Base-by-base conservation (phyloP, 495 filamentous ascomycete genomes). In the Penicillium lagena region DNA sequence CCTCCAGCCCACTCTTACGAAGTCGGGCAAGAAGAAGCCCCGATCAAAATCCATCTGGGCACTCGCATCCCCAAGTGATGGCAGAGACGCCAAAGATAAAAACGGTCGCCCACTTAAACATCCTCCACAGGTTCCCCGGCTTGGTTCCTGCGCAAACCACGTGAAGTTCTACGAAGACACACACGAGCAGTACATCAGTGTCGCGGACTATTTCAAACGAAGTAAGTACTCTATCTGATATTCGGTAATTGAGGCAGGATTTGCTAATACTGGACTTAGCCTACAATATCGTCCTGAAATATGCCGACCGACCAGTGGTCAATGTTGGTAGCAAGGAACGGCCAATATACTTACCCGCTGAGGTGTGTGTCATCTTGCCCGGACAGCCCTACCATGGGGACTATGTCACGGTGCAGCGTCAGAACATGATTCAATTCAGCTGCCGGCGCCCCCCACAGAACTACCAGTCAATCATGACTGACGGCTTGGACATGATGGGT, bases 351-450 rank as follows among this genome's bases (percentile, higher is more conserved):
- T 50, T 86, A 40, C 79, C 86, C 1, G 63, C 77, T 0, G 84
- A 91, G 45, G 52, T 83, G 2, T 79, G 78, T 52, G 49, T 47
- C 1, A 70, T 90, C 5, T 44, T 81, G 2, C 72, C 73, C 1
- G 87, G 86, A 0, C 85, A 93, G 50, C 37, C 70, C 7, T 60
- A 78, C 39, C 69, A 70, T 47, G 58, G 67, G 4, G 76, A 79
- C 50, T 63, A 85, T 29, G 48, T 43, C 10, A 52, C 62, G 0
- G 49, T 58, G 0, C 82, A 86, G 50, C 80, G 79, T 0, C 60
- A 68, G 1, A 37, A 58, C 0, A 89, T 90, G 78, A 77, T 86
- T 32, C 54, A 51, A 2, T 83, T 87, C 54, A 80, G 86, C 6
- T 83, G 78, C 41, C 74, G 85, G 7, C 54, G 59, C 1, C 83